Conservation (phyloP, 2,329 filamentous ascomycete species). For the Zasmidium citrigriseum region DNA sequence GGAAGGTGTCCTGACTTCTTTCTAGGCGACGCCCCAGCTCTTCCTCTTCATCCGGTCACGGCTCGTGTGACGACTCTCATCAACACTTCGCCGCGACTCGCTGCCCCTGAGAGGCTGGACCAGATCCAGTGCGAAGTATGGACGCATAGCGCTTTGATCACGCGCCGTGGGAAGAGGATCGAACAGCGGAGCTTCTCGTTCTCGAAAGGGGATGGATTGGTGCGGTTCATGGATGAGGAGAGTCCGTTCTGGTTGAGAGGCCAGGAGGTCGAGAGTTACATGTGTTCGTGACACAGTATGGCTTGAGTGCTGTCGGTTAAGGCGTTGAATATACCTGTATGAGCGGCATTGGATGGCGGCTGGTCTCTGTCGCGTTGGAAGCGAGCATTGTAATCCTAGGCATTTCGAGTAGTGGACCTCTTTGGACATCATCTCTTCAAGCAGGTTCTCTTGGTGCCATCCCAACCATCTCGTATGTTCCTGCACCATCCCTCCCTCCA, state of each 20-base stretch:
- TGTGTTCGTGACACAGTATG: constrained; percentile 28
- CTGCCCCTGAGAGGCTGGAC: constrained; percentile 24
- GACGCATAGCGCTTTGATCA: constrained; percentile 13
- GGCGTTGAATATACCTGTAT: background rate
- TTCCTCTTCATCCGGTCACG: constrained; percentile 31
- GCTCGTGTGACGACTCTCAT: constrained; percentile 33
- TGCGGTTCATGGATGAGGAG: constrained; percentile 32
- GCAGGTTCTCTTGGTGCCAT: constrained; percentile 39
- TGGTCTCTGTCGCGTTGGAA: background rate
- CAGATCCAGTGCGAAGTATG: constrained; percentile 25
- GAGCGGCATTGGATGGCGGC: background rate
- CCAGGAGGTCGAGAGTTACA: constrained; percentile 37
- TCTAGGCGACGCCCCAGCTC: constrained; percentile 28
- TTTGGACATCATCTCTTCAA: constrained; percentile 28
- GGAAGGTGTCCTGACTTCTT: background rate
- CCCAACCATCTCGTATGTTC: constrained; percentile 51
- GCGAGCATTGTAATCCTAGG: background rate
- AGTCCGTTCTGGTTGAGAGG: constrained; percentile 34
- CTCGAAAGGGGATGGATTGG: constrained; percentile 32
- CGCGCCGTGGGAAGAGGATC: constrained; percentile 1
- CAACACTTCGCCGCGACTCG: constrained; percentile 23
- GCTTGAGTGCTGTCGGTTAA: background rate
- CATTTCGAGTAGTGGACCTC: background rate
- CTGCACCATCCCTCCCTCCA: constrained; percentile 46
- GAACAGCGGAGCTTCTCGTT: constrained; percentile 27